Conservation (phyloP, 192 early-diverging fungal genomes). For the Physocladia obscura region DNA sequence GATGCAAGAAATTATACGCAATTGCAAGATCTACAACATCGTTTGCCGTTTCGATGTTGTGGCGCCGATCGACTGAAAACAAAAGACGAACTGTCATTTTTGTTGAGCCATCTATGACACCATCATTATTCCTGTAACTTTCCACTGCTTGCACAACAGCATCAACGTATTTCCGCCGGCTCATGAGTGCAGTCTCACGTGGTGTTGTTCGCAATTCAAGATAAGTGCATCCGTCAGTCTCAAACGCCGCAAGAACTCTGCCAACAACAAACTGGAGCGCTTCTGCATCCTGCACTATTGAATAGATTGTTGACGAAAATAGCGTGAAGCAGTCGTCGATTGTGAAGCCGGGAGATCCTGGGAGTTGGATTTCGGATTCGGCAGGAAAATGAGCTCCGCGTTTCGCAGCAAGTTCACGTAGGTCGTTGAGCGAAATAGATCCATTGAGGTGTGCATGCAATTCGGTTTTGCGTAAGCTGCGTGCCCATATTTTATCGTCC, state of each 20-base stretch:
- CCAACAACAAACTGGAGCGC: conserved; percentile 13
- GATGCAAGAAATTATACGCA: neutral
- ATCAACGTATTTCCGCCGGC: neutral
- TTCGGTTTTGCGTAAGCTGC: conserved; percentile 4
- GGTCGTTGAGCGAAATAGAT: neutral
- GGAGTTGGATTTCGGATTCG: neutral
- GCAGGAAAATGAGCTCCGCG: neutral
- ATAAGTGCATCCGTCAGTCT: conserved; percentile 4
- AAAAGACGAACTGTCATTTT: conserved; percentile 1
- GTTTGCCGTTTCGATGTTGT: neutral
- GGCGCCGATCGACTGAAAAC: conserved; percentile 20
- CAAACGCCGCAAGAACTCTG: neutral
- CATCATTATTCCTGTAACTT: neutral
- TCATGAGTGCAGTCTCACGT: neutral
- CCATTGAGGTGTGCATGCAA: conserved; percentile 27
- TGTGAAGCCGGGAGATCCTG: neutral
- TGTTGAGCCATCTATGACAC: neutral
- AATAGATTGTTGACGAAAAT: conserved; percentile 5
- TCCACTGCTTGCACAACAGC: neutral
- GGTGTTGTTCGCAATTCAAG: conserved; percentile 22
- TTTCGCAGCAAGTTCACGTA: neutral
- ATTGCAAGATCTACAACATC: conserved; percentile 15
- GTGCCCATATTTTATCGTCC: conserved; percentile 4
- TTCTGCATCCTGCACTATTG: neutral
- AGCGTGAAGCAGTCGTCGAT: conserved; percentile 5